Evolutionary conservation across 805 yeast species (phyloP).

Genomic region (Candida berthetii): DNA sequence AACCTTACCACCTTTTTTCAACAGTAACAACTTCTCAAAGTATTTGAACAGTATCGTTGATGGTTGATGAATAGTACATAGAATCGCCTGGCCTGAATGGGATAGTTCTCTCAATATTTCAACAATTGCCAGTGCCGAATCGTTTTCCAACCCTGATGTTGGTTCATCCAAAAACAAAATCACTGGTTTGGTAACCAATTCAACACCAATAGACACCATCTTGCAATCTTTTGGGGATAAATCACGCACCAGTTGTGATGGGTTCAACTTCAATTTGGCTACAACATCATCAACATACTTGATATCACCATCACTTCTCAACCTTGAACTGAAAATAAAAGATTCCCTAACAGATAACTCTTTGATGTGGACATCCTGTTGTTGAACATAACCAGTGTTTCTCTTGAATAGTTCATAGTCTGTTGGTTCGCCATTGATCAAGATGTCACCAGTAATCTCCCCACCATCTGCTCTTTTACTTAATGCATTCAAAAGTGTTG

Average conservation of each 20-base stretch:
- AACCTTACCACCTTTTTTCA: constrained; percentile 68
- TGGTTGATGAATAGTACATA: constrained; percentile 95
- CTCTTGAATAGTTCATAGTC: constrained; percentile 42
- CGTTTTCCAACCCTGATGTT: constrained; percentile 93
- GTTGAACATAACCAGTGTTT: constrained; percentile 91
- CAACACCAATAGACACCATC: constrained; percentile 91
- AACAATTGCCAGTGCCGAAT: constrained; percentile 86
- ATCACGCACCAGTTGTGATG: constrained; percentile 86
- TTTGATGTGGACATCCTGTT: constrained; percentile 85
- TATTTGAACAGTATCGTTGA: constrained; percentile 53
- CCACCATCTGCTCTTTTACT: constrained; percentile 89
- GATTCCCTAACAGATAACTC: constrained; percentile 96
- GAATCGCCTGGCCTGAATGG: constrained; percentile 75
- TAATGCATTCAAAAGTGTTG: constrained; percentile 84
- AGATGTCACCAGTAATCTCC: constrained; percentile 53
- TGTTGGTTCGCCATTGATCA: constrained; percentile 63
- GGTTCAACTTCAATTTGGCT: constrained; percentile 80
- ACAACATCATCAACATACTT: constrained; percentile 80
- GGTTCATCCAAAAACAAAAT: constrained; percentile 86
- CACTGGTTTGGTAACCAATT: constrained; percentile 82
- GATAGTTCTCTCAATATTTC: constrained; percentile 81
- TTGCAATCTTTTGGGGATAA: constrained; percentile 92
- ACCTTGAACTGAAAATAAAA: constrained; percentile 82
- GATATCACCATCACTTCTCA: constrained; percentile 82
- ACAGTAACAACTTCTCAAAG: constrained; percentile 52